phyloP scores from a whole-genome alignment of 2,329 filamentous ascomycete species.

The Colletotrichum spaethianum region DNA sequence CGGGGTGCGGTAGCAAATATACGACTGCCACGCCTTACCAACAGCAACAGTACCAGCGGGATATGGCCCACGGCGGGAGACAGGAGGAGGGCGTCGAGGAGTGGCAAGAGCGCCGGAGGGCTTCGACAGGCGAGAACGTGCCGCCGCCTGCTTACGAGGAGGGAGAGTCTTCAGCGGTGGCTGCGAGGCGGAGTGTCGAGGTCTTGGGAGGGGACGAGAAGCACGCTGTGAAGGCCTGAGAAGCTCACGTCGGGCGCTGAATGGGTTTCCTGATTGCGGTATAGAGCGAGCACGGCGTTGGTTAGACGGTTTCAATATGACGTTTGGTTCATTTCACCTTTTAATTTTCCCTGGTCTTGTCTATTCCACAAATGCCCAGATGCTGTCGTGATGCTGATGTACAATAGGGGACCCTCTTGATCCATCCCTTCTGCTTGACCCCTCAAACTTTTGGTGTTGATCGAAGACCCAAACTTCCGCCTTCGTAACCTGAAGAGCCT shows the following conservation, averaged over 20 bases:
- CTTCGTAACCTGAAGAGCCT: background rate
- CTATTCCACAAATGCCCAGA: constrained; percentile 38
- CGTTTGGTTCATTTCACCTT: constrained; percentile 24
- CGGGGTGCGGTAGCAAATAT: background rate
- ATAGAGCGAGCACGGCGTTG: constrained; percentile 29
- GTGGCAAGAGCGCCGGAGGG: background rate
- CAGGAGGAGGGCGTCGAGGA: constrained; percentile 24
- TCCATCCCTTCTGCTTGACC: background rate
- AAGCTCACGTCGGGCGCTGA: background rate
- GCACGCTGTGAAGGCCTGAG: background rate
- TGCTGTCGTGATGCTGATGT: constrained; percentile 40
- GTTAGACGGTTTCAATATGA: background rate
- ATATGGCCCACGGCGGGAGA: background rate
- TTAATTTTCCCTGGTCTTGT: constrained; percentile 23
- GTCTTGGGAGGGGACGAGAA: constrained; percentile 18
- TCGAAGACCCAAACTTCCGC: background rate
- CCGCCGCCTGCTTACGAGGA: constrained; percentile 37
- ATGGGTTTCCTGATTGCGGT: background rate
- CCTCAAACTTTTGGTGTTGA: background rate
- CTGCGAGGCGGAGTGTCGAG: constrained; percentile 29
- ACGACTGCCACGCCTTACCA: background rate
- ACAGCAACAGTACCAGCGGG: background rate
- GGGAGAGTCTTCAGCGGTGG: background rate
- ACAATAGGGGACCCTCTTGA: constrained; percentile 18
- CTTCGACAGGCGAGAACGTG: constrained; percentile 1